Percentiles rank a stretch among this genome's conserved stretches.
phyloP scores from a whole-genome alignment of 257 asterid species.

The Solanum dulcamara region DNA sequence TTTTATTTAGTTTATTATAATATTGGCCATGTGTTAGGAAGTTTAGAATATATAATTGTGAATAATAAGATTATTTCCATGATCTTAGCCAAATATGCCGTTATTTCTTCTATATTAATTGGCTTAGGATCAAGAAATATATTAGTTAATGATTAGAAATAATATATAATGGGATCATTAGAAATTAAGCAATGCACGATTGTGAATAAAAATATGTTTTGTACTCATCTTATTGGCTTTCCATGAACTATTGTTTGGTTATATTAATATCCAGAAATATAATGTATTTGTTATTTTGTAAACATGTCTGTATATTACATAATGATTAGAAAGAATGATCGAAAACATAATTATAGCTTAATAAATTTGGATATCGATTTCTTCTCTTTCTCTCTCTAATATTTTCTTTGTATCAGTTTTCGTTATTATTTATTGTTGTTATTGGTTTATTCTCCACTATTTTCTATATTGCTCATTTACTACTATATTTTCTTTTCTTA shows the following conservation, averaged over 20 bases:
- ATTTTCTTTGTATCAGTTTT: neutral
- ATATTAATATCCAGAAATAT: neutral
- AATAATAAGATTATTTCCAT: neutral
- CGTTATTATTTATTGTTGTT: neutral
- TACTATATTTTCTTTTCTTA: neutral
- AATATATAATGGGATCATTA: neutral
- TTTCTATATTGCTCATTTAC: neutral
- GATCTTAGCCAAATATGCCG: neutral
- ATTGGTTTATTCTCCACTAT: too few species aligned
- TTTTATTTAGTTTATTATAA: neutral
- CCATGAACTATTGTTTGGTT: neutral
- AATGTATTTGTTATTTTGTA: neutral
- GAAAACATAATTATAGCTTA: neutral
- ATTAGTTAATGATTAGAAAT: neutral
- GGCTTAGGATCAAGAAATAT: neutral
- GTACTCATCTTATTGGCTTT: neutral
- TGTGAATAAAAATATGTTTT: neutral
- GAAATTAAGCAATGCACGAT: neutral
- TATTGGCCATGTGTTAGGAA: neutral
- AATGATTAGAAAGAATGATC: neutral
- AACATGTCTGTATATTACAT: neutral
- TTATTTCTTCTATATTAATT: too few species aligned
- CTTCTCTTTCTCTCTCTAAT: too few species aligned
- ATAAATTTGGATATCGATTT: neutral
- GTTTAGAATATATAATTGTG: neutral